Conservation (phyloP, 805 yeast genomes). For the Danielia oregonensis region DNA sequence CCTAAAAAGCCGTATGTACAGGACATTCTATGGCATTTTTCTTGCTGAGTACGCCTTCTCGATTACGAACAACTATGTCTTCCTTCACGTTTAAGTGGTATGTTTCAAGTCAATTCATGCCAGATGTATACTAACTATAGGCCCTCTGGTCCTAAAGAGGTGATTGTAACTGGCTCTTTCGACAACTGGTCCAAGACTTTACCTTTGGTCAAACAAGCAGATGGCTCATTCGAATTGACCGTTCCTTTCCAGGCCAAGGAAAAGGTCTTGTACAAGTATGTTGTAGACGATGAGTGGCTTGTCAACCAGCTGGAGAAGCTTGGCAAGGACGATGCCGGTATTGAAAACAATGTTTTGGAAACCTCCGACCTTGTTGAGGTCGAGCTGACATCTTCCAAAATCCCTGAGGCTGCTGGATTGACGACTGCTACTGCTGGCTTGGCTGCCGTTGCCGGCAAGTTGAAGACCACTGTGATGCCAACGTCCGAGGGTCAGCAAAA, state of each 20-base stretch:
- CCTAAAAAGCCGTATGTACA: no score
- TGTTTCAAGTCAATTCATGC: conserved; percentile 19
- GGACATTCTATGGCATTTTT: no score
- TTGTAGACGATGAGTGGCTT: conserved; percentile 70
- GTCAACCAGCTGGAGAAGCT: conserved; percentile 36
- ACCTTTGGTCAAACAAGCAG: conserved; percentile 56
- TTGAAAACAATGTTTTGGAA: conserved; percentile 48
- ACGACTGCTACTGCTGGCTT: conserved; percentile 7
- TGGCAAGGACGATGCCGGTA: conserved; percentile 48
- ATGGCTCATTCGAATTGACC: conserved; percentile 58
- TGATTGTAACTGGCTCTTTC: conserved; percentile 58
- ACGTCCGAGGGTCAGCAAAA: conserved; percentile 40
- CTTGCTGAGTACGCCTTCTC: no score
- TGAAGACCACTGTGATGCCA: conserved; percentile 45
- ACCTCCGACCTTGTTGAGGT: conserved; percentile 27
- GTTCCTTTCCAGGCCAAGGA: conserved; percentile 49
- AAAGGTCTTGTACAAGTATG: conserved; percentile 52
- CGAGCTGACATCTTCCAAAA: conserved; percentile 8
- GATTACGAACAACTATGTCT: no score
- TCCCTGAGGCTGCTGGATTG: conserved; percentile 17
- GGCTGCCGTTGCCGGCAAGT: conserved; percentile 8
- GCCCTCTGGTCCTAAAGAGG: conserved; percentile 48
- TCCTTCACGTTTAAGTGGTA: conserved; percentile 40
- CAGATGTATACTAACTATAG: conserved; percentile 36
- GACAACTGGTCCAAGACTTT: conserved; percentile 55